Evolutionary conservation across 75 land plant species (phyloP).

Genomic region (Chamaecyparis obtusa): DNA sequence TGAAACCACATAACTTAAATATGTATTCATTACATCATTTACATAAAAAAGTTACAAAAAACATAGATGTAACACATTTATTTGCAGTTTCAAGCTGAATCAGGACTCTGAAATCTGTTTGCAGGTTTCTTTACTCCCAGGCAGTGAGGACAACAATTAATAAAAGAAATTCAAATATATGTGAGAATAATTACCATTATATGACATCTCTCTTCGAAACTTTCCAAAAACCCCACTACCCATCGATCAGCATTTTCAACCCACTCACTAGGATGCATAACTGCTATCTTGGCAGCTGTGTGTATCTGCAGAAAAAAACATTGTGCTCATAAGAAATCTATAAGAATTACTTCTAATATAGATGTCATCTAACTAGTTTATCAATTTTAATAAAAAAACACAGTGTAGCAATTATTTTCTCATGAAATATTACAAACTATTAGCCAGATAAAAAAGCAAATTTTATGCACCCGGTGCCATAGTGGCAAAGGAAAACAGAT

Average conservation of each 20-base stretch:
- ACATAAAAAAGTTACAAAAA: not conserved
- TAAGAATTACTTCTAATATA: not conserved
- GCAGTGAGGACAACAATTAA: not conserved
- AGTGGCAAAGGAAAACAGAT: not conserved
- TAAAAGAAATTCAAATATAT: not conserved
- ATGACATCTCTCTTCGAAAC: conserved; percentile 97
- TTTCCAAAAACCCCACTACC: conserved; percentile 96
- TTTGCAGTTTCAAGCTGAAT: not conserved
- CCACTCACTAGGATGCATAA: conserved; percentile 88
- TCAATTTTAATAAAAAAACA: not conserved
- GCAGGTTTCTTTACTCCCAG: not conserved
- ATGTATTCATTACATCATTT: not conserved
- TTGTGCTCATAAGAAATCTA: not conserved
- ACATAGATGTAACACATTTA: too few species aligned
- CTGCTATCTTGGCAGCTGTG: conserved; percentile 78
- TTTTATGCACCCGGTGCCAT: not conserved
- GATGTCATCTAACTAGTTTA: not conserved
- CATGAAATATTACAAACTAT: not conserved
- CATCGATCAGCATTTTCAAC: conserved; percentile 97
- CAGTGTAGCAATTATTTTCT: too few species aligned
- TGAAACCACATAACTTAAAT: not conserved
- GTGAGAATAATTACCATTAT: conserved; percentile 53
- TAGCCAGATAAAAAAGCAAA: not conserved
- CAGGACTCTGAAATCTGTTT: not conserved
- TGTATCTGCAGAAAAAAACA: conserved; percentile 46